Conservation (phyloP, 345 rosid species). For the Aethionema arabicum region DNA sequence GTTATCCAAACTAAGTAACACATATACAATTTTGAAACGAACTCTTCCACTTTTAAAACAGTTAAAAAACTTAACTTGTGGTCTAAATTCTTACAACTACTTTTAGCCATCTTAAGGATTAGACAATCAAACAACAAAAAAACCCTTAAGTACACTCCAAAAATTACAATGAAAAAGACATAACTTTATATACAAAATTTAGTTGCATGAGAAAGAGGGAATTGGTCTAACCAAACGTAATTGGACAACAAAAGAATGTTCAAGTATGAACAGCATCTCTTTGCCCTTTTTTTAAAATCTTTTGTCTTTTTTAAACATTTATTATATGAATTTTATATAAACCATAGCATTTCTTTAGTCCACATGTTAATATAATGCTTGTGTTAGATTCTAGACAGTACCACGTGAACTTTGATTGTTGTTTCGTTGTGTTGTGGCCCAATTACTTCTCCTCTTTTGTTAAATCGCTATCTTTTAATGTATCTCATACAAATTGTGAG, state of each 20-base stretch:
- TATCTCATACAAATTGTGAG: conserved; percentile 25
- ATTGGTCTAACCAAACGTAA: conserved; percentile 34
- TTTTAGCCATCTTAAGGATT: conserved; percentile 21
- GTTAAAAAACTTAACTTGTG: conserved; percentile 21
- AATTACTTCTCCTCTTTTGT: conserved; percentile 23
- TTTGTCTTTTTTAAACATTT: conserved; percentile 26
- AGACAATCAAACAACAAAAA: conserved; percentile 29
- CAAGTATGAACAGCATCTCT: conserved; percentile 40
- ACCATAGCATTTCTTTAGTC: conserved; percentile 29
- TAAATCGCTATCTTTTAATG: conserved; percentile 18
- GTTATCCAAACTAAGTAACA: not conserved
- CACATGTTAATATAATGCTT: conserved; percentile 23
- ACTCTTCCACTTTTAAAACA: not conserved
- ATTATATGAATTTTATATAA: conserved; percentile 12
- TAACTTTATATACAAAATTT: conserved; percentile 7
- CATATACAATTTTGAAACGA: not conserved
- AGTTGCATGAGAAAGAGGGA: conserved; percentile 42
- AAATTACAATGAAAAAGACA: conserved; percentile 20
- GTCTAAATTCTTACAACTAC: conserved; percentile 23
- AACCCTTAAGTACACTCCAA: conserved; percentile 31
- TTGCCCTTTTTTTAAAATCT: conserved; percentile 12
- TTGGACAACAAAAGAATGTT: conserved; percentile 37
- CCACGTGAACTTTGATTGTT: conserved; percentile 30
- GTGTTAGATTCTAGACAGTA: conserved; percentile 32
- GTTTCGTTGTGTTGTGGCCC: conserved; percentile 27